Evolutionary conservation across 2,329 filamentous ascomycete species (phyloP).

Genomic region (Nothophoma quercina): DNA sequence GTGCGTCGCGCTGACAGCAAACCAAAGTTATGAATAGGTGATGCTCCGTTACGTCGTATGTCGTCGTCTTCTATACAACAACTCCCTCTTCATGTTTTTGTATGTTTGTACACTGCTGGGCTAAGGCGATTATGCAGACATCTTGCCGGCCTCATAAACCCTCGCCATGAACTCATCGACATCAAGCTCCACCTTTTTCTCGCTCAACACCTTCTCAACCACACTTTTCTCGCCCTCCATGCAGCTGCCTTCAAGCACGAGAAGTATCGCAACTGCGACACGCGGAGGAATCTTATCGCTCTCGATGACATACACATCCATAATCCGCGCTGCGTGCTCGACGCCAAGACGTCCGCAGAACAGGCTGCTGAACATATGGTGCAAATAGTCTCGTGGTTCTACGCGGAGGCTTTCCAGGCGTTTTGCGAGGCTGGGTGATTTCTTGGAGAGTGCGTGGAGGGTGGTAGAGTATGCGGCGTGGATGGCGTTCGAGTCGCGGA

Average conservation of each 20-base stretch:
- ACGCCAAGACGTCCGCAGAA: conserved; percentile 69
- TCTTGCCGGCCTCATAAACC: conserved; percentile 48
- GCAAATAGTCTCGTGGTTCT: conserved; percentile 61
- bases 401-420: conserved; percentile 62
- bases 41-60: conserved; percentile 11
- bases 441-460: conserved; percentile 70
- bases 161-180: conserved; percentile 44
- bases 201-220: conserved; percentile 26
- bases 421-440: conserved; percentile 68
- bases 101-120: neutral
- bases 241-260: conserved; percentile 56
- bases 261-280: conserved; percentile 73
- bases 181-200: conserved; percentile 26
- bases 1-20: neutral
- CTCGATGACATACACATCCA: conserved; percentile 86
- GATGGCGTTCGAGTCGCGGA: conserved; percentile 73
- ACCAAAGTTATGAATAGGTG: neutral
- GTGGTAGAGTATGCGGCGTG: conserved; percentile 73
- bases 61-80: conserved; percentile 2
- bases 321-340: conserved; percentile 75
- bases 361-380: conserved; percentile 67
- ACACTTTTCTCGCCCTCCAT: conserved; percentile 44
- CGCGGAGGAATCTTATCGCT: conserved; percentile 76
- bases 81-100: no score
- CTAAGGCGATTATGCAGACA: neutral